Percentiles rank a stretch among this genome's conserved stretches.
These are phyloP conservation scores for Ganoderma meredithae DNA, from an alignment of 1,284 basidiomycete species.

Conservation along the genomic window DNA sequence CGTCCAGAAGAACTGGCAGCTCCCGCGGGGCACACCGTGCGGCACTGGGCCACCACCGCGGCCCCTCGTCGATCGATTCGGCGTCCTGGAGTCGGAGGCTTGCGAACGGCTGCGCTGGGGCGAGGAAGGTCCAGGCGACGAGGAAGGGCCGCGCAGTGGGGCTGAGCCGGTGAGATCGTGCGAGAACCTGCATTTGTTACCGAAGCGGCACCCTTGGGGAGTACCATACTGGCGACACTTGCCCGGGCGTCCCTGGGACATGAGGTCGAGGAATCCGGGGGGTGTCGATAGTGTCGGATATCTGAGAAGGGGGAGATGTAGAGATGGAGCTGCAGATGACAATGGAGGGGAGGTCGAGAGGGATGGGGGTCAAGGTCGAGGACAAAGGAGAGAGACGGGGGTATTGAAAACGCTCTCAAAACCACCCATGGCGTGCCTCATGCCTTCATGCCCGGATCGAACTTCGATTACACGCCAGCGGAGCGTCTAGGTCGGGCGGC, in stretches of 20 bases:
- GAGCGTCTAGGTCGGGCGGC: not conserved
- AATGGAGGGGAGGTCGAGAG: not conserved
- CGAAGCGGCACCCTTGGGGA: slow-evolving; percentile 24
- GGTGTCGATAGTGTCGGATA: not conserved
- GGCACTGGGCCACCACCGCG: not conserved
- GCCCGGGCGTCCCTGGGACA: slow-evolving; percentile 19
- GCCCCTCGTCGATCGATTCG: not conserved
- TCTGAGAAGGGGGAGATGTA: not conserved
- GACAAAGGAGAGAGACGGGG: not conserved
- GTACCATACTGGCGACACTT: slow-evolving; percentile 14
- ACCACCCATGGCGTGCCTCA: not conserved
- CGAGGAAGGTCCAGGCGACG: slow-evolving; percentile 9
- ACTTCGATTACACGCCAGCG: not conserved
- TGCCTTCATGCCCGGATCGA: not conserved
- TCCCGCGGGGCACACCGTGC: slow-evolving; percentile 44
- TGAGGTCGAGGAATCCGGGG: not conserved
- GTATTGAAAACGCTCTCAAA: not conserved
- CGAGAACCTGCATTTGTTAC: slow-evolving; percentile 28
- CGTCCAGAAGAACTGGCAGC: slow-evolving; percentile 62
- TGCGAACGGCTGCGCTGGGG: slow-evolving; percentile 22
- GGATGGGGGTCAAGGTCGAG: not conserved
- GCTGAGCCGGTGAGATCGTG: slow-evolving; percentile 29
- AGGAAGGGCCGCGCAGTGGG: slow-evolving; percentile 14
- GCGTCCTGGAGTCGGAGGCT: slow-evolving; percentile 11
- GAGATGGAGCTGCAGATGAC: not conserved